These are phyloP conservation scores for Stephania cephalantha DNA, from an alignment of 164 flowering plant species.

Conservation along the genomic window DNA sequence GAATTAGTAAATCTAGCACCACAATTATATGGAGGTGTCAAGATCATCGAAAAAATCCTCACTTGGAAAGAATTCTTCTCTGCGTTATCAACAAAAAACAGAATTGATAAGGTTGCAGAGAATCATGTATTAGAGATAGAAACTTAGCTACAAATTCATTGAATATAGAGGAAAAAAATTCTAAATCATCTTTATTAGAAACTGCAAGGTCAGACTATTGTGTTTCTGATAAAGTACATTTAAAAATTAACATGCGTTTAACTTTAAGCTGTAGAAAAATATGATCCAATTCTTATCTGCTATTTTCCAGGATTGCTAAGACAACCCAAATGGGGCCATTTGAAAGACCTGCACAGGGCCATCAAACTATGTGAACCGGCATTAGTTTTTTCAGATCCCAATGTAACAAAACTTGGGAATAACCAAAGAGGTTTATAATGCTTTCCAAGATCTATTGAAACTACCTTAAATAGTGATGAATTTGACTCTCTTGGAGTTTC, in stretches of 20 bases:
- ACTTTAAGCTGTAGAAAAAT: neutral
- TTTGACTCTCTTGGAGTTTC: neutral
- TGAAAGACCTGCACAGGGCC: conserved; percentile 73
- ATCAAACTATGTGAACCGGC: conserved; percentile 76
- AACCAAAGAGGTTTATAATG: conserved; percentile 47
- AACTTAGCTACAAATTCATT: neutral
- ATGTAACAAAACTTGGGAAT: conserved; percentile 42
- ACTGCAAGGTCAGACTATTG: neutral
- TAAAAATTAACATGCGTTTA: neutral
- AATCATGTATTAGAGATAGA: neutral
- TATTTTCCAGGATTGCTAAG: conserved; percentile 45
- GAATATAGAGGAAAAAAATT: neutral
- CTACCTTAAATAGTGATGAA: neutral
- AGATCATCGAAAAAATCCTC: neutral
- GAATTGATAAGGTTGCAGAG: neutral
- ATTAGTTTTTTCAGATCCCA: conserved; percentile 62
- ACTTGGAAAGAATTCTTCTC: neutral
- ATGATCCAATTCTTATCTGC: conserved; percentile 1
- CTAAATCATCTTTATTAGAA: neutral
- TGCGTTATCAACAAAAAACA: neutral
- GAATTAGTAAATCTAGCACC: neutral
- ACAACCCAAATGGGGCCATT: conserved; percentile 80
- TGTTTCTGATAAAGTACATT: neutral
- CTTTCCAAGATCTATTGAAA: neutral
- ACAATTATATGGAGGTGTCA: neutral